Percentiles rank a stretch among this genome's conserved stretches.
Conservation (phyloP, 352 stramenopile species). For the Blastocystis sp. region DNA sequence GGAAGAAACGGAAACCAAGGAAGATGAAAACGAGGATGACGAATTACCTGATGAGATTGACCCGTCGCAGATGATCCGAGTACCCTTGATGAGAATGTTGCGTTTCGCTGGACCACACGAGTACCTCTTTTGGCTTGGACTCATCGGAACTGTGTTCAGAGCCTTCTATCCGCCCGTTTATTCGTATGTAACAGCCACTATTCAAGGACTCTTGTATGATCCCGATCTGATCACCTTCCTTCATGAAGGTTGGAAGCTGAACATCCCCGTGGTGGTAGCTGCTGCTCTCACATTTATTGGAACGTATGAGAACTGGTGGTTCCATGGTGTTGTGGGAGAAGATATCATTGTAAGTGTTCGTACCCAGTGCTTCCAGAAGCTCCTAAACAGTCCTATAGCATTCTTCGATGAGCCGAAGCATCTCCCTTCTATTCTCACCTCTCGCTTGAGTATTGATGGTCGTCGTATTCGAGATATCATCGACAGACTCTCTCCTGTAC, state of each 20-base stretch:
- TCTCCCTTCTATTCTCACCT: neutral
- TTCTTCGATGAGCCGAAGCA: constrained; percentile 29
- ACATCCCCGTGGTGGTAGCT: neutral
- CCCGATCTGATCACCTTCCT: neutral
- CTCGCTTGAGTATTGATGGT: constrained; percentile 4
- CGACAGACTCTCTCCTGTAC: neutral
- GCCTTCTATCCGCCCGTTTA: neutral
- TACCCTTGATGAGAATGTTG: neutral
- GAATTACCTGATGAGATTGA: neutral
- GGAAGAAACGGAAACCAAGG: neutral
- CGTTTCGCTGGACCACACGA: neutral
- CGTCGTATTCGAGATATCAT: constrained; percentile 35
- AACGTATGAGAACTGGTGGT: neutral
- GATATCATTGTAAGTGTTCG: neutral
- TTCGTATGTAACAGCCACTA: neutral
- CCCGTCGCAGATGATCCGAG: neutral
- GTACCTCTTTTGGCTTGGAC: constrained; percentile 10
- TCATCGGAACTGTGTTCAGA: neutral
- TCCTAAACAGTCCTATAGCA: neutral
- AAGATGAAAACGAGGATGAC: neutral
- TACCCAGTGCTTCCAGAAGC: neutral
- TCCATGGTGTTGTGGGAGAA: neutral
- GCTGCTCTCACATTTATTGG: neutral
- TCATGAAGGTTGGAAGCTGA: neutral
- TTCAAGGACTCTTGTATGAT: neutral